These are phyloP conservation scores for Heliosperma pusillum DNA, from an alignment of 148 eudicot genomes.

Conservation along the genomic window DNA sequence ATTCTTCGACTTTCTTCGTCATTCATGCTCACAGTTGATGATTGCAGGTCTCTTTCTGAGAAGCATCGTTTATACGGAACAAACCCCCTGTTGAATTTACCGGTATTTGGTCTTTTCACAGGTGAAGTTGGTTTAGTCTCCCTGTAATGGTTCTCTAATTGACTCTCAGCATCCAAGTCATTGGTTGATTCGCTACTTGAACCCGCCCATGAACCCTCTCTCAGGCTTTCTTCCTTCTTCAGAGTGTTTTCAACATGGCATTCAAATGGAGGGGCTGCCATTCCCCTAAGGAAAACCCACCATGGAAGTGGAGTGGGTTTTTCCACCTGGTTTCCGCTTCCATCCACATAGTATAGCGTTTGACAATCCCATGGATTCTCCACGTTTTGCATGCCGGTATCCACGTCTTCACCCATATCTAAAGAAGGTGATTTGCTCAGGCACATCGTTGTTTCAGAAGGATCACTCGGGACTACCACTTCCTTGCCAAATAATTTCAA, in stretches of 20 bases:
- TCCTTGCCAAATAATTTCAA: constrained; percentile 85
- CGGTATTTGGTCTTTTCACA: constrained; percentile 22
- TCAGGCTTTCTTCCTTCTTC: constrained; percentile 29
- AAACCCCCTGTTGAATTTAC: constrained; percentile 46
- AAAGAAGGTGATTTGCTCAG: constrained; percentile 23
- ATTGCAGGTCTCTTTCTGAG: constrained; percentile 40
- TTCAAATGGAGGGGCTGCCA: constrained; percentile 27
- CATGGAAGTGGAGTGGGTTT: constrained; percentile 36
- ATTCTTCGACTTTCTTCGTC: constrained; percentile 51
- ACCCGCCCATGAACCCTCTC: constrained; percentile 44
- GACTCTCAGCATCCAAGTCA: constrained; percentile 38
- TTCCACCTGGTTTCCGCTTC: constrained; percentile 27
- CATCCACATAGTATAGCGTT: constrained; percentile 17
- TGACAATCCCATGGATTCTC: constrained; percentile 23
- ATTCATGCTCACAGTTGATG: constrained; percentile 27
- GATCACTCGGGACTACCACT: constrained; percentile 37
- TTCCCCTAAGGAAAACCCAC: constrained; percentile 41
- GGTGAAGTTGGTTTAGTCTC: constrained; percentile 5
- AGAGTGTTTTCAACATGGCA: constrained; percentile 17
- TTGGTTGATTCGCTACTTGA: constrained; percentile 40
- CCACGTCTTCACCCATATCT: constrained; percentile 25
- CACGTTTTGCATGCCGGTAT: constrained; percentile 1
- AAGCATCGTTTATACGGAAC: constrained; percentile 85
- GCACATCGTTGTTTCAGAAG: constrained; percentile 22
- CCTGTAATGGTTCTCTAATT: background rate